phyloP scores from a whole-genome alignment of 2,329 filamentous ascomycete species.

The Aureobasidium sp. region DNA sequence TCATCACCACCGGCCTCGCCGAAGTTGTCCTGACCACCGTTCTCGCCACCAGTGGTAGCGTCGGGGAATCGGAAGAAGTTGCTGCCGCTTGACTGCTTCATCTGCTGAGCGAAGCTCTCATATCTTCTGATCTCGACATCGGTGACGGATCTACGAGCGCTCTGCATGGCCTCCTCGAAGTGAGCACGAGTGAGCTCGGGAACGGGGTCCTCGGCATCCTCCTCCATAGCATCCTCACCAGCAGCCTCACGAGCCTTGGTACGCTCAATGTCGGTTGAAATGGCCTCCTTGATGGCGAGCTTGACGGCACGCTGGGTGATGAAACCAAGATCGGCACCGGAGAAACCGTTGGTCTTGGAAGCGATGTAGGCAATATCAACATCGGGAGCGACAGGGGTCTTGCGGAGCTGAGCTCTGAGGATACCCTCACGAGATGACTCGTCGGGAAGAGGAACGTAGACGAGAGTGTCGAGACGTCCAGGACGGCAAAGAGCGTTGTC shows the following conservation, averaged over 20 bases:
- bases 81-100: conserved; percentile 95
- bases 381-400: conserved; percentile 84
- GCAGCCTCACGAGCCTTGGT: conserved; percentile 80
- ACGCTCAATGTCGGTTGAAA: conserved; percentile 79
- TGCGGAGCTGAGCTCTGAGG: conserved; percentile 91
- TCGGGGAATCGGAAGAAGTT: conserved; percentile 87
- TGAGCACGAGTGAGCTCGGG: conserved; percentile 92
- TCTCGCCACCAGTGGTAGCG: conserved; percentile 25
- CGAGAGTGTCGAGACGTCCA: conserved; percentile 94
- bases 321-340: conserved; percentile 98
- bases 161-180: conserved; percentile 98
- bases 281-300: conserved; percentile 97
- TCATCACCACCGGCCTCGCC: conserved; percentile 51
- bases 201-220: conserved; percentile 83
- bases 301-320: conserved; percentile 98
- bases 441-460: conserved; percentile 95
- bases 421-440: conserved; percentile 83
- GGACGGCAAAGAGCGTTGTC: conserved; percentile 97
- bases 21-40: conserved; percentile 14
- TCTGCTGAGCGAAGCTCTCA: conserved; percentile 95
- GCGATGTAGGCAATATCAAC: conserved; percentile 89
- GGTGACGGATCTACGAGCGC: conserved; percentile 84
- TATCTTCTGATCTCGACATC: conserved; percentile 97
- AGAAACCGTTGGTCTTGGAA: conserved; percentile 96
- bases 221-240: conserved; percentile 74